phyloP scores from a whole-genome alignment of 2,329 filamentous ascomycete species.

The Harringtonia aguacate region DNA sequence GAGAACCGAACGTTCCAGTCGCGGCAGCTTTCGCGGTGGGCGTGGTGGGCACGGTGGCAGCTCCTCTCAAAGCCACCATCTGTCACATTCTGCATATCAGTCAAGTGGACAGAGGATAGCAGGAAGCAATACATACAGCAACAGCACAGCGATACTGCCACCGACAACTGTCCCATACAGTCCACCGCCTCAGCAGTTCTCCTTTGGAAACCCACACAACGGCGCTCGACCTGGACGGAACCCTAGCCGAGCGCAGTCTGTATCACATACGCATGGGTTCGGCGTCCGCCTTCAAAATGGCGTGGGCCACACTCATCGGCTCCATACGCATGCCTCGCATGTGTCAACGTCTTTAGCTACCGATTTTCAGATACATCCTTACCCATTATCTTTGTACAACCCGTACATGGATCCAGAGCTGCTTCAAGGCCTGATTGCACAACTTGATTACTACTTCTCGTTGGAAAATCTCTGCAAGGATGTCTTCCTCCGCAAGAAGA shows the following conservation, averaged over 20 bases:
- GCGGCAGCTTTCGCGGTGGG: constrained; percentile 32
- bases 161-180: constrained; percentile 25
- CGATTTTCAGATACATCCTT: constrained; percentile 9
- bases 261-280: constrained; percentile 1
- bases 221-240: background rate
- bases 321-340: constrained; percentile 18
- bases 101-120: constrained; percentile 22
- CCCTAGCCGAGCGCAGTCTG: constrained; percentile 5
- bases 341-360: constrained; percentile 5
- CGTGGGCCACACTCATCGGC: background rate
- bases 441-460: constrained; percentile 92
- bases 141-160: constrained; percentile 13
- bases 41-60: constrained; percentile 31
- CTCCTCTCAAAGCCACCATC: constrained; percentile 19
- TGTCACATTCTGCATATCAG: constrained; percentile 21
- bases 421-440: constrained; percentile 31
- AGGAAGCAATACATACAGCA: constrained; percentile 14
- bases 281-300: constrained; percentile 11
- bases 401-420: constrained; percentile 12
- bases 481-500: constrained; percentile 73
- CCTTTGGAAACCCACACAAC: constrained; percentile 19
- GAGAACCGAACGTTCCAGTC: constrained; percentile 23
- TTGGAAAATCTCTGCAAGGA: constrained; percentile 94
- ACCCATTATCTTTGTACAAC: background rate
- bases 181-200: constrained; percentile 31